Base-by-base conservation (phyloP, 371 early-diverging fungal species). In the Lichtheimia hyalospora region DNA sequence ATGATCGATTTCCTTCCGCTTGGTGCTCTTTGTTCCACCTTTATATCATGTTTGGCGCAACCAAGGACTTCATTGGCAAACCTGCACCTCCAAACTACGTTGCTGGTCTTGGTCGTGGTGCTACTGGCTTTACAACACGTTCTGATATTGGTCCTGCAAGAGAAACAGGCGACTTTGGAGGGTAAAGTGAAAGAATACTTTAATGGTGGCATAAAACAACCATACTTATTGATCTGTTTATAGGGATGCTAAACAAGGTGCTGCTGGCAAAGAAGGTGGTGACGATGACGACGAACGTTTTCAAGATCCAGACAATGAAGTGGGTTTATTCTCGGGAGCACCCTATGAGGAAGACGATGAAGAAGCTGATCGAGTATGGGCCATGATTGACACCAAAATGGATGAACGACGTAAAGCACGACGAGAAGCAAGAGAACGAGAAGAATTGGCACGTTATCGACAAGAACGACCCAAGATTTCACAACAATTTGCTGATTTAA, bases 61-160 rank as follows among this genome's bases (percentile, higher is more conserved):
- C 89, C 2, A 92, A 92, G 73, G 92, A 93, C 66, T 93, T 93
- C 65, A 69, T 92, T 63, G 92, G 92, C 23, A 91, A 92, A 63
- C 84, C 91, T 28, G 93, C 92, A 5, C 93, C 92, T 13, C 88
- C 91, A 10, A 93, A 93, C 64, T 98, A 98, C 68, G 94, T 98
- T 58, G 97, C 97, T 20, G 98, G 98, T 67, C 77, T 97, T 8
- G 97, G 97, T 25, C 86, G 98, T 75, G 98, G 92, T 63, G 97
- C 98, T 0, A 92, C 94, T 7, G 97, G 97, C 5, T 98, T 98
- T 68, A 97, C 97, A 3, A 98, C 97, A n/a, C 90, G 96, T 25
- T 94, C 97, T 3, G 97, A 97, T 81, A 94, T 98, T 62, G 98
- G 97, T 60, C 96, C 97, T 27, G 98, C 96, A 3, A 86, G 96